phyloP scores from a whole-genome alignment of 371 early-diverging fungal genomes.

The Chytridium lagenaria region DNA sequence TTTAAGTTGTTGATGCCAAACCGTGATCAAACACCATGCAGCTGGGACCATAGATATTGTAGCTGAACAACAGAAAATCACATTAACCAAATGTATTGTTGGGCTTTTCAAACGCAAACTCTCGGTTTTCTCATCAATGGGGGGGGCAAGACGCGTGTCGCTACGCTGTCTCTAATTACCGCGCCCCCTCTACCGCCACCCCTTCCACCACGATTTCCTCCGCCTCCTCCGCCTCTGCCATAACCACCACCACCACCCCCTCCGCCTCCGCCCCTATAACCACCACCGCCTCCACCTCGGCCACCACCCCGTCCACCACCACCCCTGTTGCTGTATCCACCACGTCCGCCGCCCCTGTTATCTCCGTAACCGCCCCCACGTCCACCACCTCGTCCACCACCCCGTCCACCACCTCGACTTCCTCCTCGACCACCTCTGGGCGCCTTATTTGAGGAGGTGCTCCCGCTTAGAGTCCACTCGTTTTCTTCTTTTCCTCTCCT shows the following conservation, averaged over 20 bases:
- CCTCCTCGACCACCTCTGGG: background rate
- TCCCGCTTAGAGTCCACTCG: conserved; percentile 15
- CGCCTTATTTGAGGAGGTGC: background rate
- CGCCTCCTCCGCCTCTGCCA: background rate
- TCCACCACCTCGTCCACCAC: conserved; percentile 8
- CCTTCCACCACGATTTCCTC: background rate
- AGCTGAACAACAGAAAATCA: too few relatives aligned
- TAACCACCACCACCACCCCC: background rate
- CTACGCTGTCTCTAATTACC: background rate
- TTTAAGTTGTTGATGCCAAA: too few relatives aligned
- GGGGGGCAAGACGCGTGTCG: too few relatives aligned
- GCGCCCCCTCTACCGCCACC: background rate
- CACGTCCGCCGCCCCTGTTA: background rate
- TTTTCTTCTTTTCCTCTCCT: conserved; percentile 9
- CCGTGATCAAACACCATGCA: too few relatives aligned
- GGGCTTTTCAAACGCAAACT: too few relatives aligned
- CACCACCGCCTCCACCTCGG: conserved; percentile 9
- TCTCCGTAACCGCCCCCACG: background rate
- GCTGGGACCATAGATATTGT: too few relatives aligned
- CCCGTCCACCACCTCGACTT: conserved; percentile 1
- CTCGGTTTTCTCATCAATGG: too few relatives aligned
- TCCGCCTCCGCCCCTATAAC: background rate
- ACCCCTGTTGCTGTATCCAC: background rate
- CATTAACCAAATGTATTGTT: too few relatives aligned
- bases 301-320: conserved; percentile 1